Conservation (phyloP, 2,329 filamentous ascomycete genomes). For the Aspergillus unguis region DNA sequence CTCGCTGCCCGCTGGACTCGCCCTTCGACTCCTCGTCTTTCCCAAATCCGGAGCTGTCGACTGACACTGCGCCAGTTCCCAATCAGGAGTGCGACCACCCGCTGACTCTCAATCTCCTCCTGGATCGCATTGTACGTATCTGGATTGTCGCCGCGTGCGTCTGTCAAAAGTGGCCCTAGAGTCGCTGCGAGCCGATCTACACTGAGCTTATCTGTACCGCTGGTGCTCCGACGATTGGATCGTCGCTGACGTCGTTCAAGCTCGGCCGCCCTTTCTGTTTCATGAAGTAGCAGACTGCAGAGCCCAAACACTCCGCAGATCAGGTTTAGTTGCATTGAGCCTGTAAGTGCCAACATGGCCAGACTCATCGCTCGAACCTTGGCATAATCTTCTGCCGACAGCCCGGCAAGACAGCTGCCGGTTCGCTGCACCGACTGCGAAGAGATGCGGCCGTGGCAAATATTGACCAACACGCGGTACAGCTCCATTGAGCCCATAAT, state of each 20-base stretch:
- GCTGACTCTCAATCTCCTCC: slow-evolving; percentile 26
- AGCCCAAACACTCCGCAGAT: slow-evolving; percentile 42
- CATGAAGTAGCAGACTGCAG: slow-evolving; percentile 30
- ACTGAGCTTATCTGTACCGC: slow-evolving; percentile 24
- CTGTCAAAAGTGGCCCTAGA: slow-evolving; percentile 34
- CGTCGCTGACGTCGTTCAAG: slow-evolving; percentile 18
- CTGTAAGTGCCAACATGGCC: slow-evolving; percentile 36
- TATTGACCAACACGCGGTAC: slow-evolving; percentile 29
- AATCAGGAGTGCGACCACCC: slow-evolving; percentile 34
- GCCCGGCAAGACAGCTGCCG: slow-evolving; percentile 21
- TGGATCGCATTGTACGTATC: slow-evolving; percentile 19
- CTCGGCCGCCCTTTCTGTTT: slow-evolving; percentile 22
- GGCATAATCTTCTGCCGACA: slow-evolving; percentile 19
- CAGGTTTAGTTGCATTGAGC: slow-evolving; percentile 38
- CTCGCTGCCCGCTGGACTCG: slow-evolving; percentile 1
- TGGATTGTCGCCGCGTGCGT: slow-evolving; percentile 9
- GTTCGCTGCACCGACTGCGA: slow-evolving; percentile 13
- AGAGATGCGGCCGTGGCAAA: slow-evolving; percentile 25
- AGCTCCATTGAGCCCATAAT: slow-evolving; percentile 38
- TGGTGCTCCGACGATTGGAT: slow-evolving; percentile 18
- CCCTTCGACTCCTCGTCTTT: slow-evolving; percentile 13
- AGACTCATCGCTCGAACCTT: slow-evolving; percentile 35
- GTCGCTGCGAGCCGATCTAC: slow-evolving; percentile 28
- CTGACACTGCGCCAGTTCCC: slow-evolving; percentile 36
- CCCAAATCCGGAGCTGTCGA: slow-evolving; percentile 32